Evolutionary conservation across 345 rosid genomes (phyloP), one percentile per base, ranked within the genome.

Genomic region (Boechera divaricarpa): DNA sequence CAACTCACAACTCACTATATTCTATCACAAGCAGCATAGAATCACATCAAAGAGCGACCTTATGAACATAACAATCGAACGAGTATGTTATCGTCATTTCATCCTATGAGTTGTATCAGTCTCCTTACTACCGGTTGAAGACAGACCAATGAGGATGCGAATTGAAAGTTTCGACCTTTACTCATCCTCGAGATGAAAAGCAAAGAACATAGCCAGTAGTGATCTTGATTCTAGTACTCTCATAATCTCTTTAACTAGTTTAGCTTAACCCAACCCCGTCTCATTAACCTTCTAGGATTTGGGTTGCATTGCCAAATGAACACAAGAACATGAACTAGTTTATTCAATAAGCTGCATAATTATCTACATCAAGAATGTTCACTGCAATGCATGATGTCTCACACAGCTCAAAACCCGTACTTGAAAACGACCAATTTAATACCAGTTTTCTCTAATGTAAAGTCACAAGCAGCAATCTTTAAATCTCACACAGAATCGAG

Each of bases 241-340:
- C 7, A 41, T 31, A 11, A 18, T 54, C 55, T 63, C 71, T 64
- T 32, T 10, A 41, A n/a, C 79, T 75, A 58, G 44, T 36, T 58
- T 12, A 56, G 3, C 41, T 55, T 54, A 63, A 39, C 35, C 61
- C 44, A 62, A 53, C 41, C 57, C 15, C 39, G 29, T 42, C 29
- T 33, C 11, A 44, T 58, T 13, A 51, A 35, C n/a, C 5, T 33
- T 47, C 5, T 15, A 33, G 48, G n/a, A 63, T 52, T 54, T 62
- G 16, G 29, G 29, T 18, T 48, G 26, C 75, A 32, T 69, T 53
- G 36, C 32, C 49, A 60, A 32, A 67, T 35, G 44, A 75, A 12
- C 36, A 29, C 60, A 12, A 36, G 33, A 55, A 70, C 36, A 77
- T 24, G 41, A 77, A 58, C 55, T 63, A 56, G 31, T 71, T 71